Percentiles rank a stretch among this genome's conserved stretches.
Conservation (phyloP, 306 rosid genomes). For the Mucuna pruriens region DNA sequence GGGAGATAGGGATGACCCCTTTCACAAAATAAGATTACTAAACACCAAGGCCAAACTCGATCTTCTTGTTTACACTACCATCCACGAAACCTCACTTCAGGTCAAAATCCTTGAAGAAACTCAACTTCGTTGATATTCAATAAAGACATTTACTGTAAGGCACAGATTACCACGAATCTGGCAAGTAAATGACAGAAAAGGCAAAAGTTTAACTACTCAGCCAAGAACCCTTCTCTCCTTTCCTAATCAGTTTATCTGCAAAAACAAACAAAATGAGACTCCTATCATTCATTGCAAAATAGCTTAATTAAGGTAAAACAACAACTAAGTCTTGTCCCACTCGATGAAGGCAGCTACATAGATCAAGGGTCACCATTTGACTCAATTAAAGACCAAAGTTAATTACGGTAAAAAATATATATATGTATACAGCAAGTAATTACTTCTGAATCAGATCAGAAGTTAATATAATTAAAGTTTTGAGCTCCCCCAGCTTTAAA, state of each 20-base stretch:
- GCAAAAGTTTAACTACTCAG: conserved; percentile 32
- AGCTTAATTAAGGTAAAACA: neutral
- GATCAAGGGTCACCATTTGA: no score
- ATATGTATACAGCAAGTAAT: neutral
- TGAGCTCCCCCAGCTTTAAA: conserved; percentile 29
- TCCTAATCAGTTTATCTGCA: conserved; percentile 54
- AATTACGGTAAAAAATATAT: neutral
- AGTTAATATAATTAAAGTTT: neutral
- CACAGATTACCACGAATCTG: conserved; percentile 28
- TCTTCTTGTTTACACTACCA: conserved; percentile 18
- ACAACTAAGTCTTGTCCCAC: no score
- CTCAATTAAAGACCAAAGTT: no score
- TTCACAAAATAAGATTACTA: conserved; percentile 18
- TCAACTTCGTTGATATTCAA: conserved; percentile 15
- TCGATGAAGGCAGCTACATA: no score
- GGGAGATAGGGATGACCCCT: neutral
- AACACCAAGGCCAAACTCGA: conserved; percentile 26
- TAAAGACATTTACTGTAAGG: conserved; percentile 22
- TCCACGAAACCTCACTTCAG: conserved; percentile 30
- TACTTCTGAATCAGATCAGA: conserved; percentile 27
- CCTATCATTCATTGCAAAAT: neutral
- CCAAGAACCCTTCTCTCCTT: conserved; percentile 19
- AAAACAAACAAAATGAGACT: conserved; percentile 25
- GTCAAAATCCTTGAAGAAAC: conserved; percentile 42
- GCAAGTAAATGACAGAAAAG: conserved; percentile 8